Conservation (phyloP, 768 basidiomycete genomes). For the Leucocoprinus sp. region DNA sequence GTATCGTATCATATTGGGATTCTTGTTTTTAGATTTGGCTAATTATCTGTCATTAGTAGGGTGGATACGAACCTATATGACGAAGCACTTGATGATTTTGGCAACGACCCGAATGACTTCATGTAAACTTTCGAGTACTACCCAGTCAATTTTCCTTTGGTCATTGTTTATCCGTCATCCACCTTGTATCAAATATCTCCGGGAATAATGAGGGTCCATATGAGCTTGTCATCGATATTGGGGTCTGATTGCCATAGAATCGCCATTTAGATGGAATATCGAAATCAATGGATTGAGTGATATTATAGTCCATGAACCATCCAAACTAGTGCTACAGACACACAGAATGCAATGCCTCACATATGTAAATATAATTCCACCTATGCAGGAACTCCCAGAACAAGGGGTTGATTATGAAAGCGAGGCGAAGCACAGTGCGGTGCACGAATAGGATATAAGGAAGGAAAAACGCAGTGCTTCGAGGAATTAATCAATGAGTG, state of each 20-base stretch:
- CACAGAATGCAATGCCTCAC: background rate
- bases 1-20: slow-evolving; percentile 14
- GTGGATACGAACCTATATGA: slow-evolving; percentile 78
- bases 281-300: background rate
- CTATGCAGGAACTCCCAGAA: background rate
- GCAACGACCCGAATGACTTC: slow-evolving; percentile 70
- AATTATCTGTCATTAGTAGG: slow-evolving; percentile 27
- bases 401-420: background rate
- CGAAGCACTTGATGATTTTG: slow-evolving; percentile 87
- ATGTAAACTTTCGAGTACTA: slow-evolving; percentile 49
- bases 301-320: background rate
- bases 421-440: background rate
- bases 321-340: background rate
- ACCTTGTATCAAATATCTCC: background rate
- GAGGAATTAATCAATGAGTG: too few relatives aligned
- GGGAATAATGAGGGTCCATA: background rate
- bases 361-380: background rate
- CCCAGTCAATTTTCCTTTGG: background rate
- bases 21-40: slow-evolving; percentile 3
- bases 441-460: background rate
- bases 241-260: background rate
- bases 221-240: background rate
- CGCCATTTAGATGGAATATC: background rate
- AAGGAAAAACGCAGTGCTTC: too few relatives aligned
- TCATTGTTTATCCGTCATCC: slow-evolving; percentile 5